Conservation (phyloP, 2,329 filamentous ascomycete genomes). For the Fusarium denticulatum region DNA sequence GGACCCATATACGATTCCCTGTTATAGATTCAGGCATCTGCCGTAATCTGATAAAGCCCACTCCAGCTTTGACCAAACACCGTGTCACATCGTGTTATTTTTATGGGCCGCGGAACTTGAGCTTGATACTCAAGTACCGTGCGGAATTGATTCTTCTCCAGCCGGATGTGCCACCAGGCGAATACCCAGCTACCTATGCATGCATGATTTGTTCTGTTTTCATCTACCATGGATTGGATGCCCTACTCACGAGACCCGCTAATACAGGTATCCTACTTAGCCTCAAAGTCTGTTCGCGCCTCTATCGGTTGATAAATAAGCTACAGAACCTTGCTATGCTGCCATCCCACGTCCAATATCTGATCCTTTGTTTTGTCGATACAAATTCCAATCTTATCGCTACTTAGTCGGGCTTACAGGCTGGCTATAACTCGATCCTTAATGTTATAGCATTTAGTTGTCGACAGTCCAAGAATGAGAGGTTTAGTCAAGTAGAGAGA, state of each 20-base stretch:
- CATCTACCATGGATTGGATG: neutral
- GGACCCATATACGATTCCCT: constrained; percentile 14
- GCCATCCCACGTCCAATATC: neutral
- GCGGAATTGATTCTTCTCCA: neutral
- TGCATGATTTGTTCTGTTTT: neutral
- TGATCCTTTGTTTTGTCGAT: neutral
- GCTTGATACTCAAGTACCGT: neutral
- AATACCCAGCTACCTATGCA: neutral
- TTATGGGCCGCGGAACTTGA: constrained; percentile 5
- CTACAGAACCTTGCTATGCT: neutral
- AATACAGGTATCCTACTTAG: neutral
- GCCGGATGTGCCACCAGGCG: neutral
- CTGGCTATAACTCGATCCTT: neutral
- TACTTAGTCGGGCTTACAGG: neutral
- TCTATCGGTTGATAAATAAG: neutral
- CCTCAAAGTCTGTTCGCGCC: neutral
- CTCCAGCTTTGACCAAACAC: constrained; percentile 12
- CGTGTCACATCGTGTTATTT: constrained; percentile 14
- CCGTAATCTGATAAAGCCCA: constrained; percentile 9
- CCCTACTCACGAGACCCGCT: neutral
- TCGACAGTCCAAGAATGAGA: neutral
- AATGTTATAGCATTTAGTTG: neutral
- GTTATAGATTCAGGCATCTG: constrained; percentile 23
- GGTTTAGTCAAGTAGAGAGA: neutral
- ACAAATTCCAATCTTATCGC: neutral